Evolutionary conservation across 2,329 filamentous ascomycete genomes (phyloP).

Genomic region (Hypoxylon sp.): DNA sequence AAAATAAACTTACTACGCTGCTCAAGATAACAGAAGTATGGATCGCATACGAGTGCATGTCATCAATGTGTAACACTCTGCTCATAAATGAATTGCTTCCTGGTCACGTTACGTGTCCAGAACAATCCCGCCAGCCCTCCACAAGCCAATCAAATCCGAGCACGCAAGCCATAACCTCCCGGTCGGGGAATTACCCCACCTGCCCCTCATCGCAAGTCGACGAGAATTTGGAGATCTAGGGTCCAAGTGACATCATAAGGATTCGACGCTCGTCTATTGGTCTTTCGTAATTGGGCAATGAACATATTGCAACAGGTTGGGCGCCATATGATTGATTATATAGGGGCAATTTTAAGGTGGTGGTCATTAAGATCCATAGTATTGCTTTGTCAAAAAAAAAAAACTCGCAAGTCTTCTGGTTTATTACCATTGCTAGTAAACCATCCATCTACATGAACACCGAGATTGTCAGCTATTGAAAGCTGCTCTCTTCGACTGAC

Average conservation of each 20-base stretch:
- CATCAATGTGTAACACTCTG: neutral
- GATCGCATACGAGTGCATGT: neutral
- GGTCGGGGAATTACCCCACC: conserved; percentile 21
- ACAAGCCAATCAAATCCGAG: conserved; percentile 14
- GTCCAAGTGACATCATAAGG: conserved; percentile 32
- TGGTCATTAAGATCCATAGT: neutral
- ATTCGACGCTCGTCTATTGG: neutral
- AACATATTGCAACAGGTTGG: neutral
- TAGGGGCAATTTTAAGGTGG: neutral
- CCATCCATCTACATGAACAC: conserved; percentile 32
- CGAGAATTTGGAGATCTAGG: conserved; percentile 17
- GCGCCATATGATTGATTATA: neutral
- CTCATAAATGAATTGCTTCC: too few species aligned
- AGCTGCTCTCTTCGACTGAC: conserved; percentile 7
- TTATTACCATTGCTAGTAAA: neutral
- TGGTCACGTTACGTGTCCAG: neutral
- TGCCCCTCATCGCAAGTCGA: conserved; percentile 22
- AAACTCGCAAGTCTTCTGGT: neutral
- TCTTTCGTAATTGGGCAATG: neutral
- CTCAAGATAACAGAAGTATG: neutral
- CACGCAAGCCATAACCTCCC: conserved; percentile 1
- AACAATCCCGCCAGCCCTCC: neutral
- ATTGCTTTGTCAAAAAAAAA: neutral
- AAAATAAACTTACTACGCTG: neutral
- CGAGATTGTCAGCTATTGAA: conserved; percentile 8